Evolutionary conservation across 2,329 filamentous ascomycete genomes (phyloP).

Genomic region (Calonectria fujianensis): DNA sequence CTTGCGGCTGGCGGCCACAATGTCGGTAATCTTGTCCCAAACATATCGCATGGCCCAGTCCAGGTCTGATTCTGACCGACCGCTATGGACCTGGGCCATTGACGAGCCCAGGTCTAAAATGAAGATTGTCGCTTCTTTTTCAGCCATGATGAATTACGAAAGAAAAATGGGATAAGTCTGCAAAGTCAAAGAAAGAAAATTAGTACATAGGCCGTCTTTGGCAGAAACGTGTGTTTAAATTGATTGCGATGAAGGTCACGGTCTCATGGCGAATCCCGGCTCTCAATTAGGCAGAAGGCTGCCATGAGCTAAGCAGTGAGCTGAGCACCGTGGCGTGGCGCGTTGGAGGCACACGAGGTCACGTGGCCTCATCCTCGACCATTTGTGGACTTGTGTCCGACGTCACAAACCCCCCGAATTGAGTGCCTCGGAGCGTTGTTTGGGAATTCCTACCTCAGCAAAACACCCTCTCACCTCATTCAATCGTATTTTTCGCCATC

Average conservation of each 20-base stretch:
- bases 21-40: constrained; percentile 90
- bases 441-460: constrained; percentile 12
- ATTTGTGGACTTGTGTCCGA: constrained; percentile 22
- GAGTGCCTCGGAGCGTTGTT: constrained; percentile 12
- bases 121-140: constrained; percentile 95
- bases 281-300: constrained; percentile 54
- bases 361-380: constrained; percentile 54
- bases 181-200: background rate
- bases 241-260: constrained; percentile 32
- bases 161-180: background rate
- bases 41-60: constrained; percentile 94
- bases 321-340: constrained; percentile 39
- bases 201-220: background rate
- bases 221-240: constrained; percentile 43
- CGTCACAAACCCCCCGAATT: constrained; percentile 28
- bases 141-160: constrained; percentile 78
- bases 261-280: constrained; percentile 50
- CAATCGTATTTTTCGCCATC: constrained; percentile 26
- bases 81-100: constrained; percentile 85
- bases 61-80: constrained; percentile 85
- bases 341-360: constrained; percentile 55
- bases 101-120: constrained; percentile 91
- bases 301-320: constrained; percentile 45
- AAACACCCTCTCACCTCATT: constrained; percentile 5
- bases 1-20: constrained; percentile 79